Conservation (phyloP, 176 grass and related monocot genomes). For the Oryza meridionalis region DNA sequence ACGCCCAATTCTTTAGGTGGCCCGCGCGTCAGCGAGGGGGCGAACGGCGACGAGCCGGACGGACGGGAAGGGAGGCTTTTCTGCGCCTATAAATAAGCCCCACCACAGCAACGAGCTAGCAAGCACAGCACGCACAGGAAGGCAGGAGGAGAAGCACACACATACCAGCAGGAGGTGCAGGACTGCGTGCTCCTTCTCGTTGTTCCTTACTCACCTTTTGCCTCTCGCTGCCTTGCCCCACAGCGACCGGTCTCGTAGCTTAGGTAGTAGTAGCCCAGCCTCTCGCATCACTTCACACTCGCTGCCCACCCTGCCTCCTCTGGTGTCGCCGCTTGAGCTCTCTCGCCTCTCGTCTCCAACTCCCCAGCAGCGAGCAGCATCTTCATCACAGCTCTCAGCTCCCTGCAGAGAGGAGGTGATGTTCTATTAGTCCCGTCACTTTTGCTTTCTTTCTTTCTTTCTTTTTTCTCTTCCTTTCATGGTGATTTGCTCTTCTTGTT, state of each 20-base stretch:
- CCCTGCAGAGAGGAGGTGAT: conserved; percentile 45
- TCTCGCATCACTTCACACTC: conserved; percentile 1
- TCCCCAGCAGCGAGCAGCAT: not conserved
- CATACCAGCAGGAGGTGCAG: not conserved
- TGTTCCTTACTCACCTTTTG: not conserved
- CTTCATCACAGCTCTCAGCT: not conserved
- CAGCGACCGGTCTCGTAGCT: conserved; percentile 3
- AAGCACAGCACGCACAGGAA: not conserved
- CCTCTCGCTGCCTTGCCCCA: conserved; percentile 1
- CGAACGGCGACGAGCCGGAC: not conserved
- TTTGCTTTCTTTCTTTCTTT: not conserved
- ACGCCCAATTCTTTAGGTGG: not conserved
- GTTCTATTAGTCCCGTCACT: conserved; percentile 25
- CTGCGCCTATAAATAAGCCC: conserved; percentile 77
- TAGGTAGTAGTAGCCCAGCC: not conserved
- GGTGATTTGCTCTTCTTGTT: not conserved
- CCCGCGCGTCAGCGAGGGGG: conserved; percentile 36
- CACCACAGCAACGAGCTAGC: conserved; percentile 31
- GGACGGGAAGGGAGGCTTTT: too few species aligned
- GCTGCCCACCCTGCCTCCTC: not conserved
- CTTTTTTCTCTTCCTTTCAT: not conserved
- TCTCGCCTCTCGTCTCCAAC: conserved; percentile 16
- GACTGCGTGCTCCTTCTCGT: not conserved
- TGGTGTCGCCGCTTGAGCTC: not conserved
- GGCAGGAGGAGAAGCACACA: not conserved